Evolutionary conservation across 2,329 filamentous ascomycete species (phyloP), one percentile per base, ranked within the genome.

Genomic region (Phoma herbarum): DNA sequence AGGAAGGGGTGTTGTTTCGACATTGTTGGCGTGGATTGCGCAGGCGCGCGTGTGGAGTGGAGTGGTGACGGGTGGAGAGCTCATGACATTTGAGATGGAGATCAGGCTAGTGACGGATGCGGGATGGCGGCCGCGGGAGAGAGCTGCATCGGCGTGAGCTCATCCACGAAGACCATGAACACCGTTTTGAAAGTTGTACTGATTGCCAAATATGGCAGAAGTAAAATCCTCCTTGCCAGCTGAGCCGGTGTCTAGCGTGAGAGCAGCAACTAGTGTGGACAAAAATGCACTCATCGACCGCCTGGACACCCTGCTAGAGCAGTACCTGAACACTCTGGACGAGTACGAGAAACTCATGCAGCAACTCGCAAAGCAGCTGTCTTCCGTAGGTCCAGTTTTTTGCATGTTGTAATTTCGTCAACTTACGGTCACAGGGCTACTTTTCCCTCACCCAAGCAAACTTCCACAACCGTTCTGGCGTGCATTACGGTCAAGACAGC

Each of bases 361-460:
- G 25, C 73, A 82, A 42, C 82, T 93, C 35, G 80, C 81, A 42
- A 70, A 74, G 12, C 77, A 85, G 20, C 84, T 91, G 63, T 78
- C 83, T 20, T 78, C 78, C 50, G 82, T 90, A 78, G 81, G 67
- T 42, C 10, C 7, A 23, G 2, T 16, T 25, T 6, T 2, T 20
- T 20, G n/a, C 4, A 37, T 11, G 18, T n/a, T 9, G 2, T n/a
- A 12, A 3, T 23, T 2, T 9, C 25, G 9, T 43, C 41, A 26
- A 39, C 23, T n/a, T 16, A 26, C 2, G 2, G 1, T 5, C 1
- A 3, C 16, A 81, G 79, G 81, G 79, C 7, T 82, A 76, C 61
- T 69, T 84, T 28, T 77, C 79, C 63, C 81, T 93, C 39, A 88
- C 90, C n/a, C 85, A 90, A 57, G 90, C 91, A 61, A 92, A 93